A percentile compares a stretch with the other conserved stretches of the same genome.
phyloP scores from a whole-genome alignment of 257 asterid species.

The Solanum etuberosum region DNA sequence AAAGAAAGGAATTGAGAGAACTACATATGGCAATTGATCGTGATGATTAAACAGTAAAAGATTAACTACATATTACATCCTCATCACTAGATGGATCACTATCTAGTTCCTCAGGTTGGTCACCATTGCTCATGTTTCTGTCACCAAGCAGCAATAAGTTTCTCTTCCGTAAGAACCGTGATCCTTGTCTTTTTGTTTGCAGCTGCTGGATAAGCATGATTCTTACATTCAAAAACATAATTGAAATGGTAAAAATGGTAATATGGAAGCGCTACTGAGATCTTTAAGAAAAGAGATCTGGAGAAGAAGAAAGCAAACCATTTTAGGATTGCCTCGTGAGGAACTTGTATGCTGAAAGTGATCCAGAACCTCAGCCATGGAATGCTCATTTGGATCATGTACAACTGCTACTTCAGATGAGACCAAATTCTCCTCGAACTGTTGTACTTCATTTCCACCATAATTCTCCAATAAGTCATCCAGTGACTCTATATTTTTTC shows the following conservation, averaged over 20 bases:
- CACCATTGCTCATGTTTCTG: slow-evolving; percentile 26
- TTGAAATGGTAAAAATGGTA: neutral
- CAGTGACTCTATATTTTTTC: slow-evolving; percentile 6
- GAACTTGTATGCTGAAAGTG: slow-evolving; percentile 37
- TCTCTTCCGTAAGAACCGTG: slow-evolving; percentile 9
- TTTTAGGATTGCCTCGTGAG: slow-evolving; percentile 27
- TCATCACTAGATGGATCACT: slow-evolving; percentile 30
- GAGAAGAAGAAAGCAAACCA: slow-evolving; percentile 27
- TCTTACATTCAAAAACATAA: neutral
- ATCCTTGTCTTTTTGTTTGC: slow-evolving; percentile 18
- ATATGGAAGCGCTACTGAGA: neutral
- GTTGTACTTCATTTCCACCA: slow-evolving; percentile 20
- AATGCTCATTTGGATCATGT: slow-evolving; percentile 26
- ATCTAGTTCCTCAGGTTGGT: slow-evolving; percentile 35
- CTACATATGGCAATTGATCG: slow-evolving; percentile 4
- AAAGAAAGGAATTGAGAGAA: slow-evolving; percentile 6
- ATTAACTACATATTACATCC: slow-evolving; percentile 35
- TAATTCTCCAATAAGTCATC: slow-evolving; percentile 19
- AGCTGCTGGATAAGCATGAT: slow-evolving; percentile 12
- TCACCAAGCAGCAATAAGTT: slow-evolving; percentile 21
- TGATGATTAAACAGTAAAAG: slow-evolving; percentile 1
- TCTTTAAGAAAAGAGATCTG: slow-evolving; percentile 1
- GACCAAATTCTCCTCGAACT: slow-evolving; percentile 10
- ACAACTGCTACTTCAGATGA: slow-evolving; percentile 25
- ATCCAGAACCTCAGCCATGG: slow-evolving; percentile 63